Evolutionary conservation across 768 basidiomycete genomes (phyloP).

Genomic region (Phaffia australis): DNA sequence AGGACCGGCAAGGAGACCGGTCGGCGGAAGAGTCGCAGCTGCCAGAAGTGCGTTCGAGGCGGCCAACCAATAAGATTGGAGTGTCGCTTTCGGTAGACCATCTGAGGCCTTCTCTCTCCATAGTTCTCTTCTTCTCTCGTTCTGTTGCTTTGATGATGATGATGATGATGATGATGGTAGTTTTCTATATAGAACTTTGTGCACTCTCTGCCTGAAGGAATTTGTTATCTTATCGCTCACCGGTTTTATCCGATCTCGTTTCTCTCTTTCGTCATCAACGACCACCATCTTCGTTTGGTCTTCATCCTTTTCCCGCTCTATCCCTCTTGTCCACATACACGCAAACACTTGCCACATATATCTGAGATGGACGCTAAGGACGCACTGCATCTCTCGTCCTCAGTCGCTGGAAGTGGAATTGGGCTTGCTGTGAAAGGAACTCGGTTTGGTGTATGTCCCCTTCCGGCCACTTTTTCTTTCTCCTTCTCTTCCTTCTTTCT

Average conservation of each 20-base stretch:
- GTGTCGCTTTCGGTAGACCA: no score
- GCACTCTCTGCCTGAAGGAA: no score
- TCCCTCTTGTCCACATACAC: not conserved
- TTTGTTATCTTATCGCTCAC: no score
- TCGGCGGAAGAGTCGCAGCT: slow-evolving; percentile 20
- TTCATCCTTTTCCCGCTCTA: not conserved
- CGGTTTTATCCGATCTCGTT: no score
- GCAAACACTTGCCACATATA: not conserved
- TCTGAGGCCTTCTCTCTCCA: no score
- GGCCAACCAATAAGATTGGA: no score
- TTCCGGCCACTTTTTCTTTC: not conserved
- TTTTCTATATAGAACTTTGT: no score
- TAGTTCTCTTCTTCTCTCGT: no score
- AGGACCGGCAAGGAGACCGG: slow-evolving; percentile 15
- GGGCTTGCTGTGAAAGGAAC: not conserved
- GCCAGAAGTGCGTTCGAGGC: slow-evolving; percentile 11
- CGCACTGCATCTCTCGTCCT: not conserved
- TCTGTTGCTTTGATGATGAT: no score
- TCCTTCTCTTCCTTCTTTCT: slow-evolving; percentile 5
- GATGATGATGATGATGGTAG: no score
- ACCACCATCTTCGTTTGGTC: slow-evolving; percentile 6
- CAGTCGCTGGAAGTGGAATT: not conserved
- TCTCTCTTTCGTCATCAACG: not conserved
- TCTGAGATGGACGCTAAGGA: no score
- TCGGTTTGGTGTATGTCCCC: no score